Base-by-base conservation (phyloP, 257 asterid genomes). In the Linderniella brevidens region DNA sequence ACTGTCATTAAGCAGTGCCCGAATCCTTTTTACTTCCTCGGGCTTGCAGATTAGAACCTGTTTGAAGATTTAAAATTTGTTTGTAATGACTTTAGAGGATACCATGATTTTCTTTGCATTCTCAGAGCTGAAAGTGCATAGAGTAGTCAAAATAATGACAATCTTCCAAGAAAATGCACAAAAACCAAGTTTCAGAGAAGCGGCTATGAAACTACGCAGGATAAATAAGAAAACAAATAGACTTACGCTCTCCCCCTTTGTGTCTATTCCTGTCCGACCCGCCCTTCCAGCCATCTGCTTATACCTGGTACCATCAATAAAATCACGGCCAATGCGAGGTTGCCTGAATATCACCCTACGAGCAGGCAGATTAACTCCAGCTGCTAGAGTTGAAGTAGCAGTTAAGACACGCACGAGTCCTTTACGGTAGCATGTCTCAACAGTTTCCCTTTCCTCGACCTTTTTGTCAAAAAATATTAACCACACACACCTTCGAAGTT, bases 351-450 rank as follows among this genome's bases (percentile, higher is more conserved):
- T 88, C 52, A 88, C 98, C 66, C 98, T 78, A 60, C 98, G 77
- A 35, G 98, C 98, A 32, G 98, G 98, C 55, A 88, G 77, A 71
- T 88, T 88, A 57, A 88, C 96, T 32, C 98, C 98, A 58, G 98
- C 98, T 68, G 98, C 98, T 55, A 88, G 76, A 55, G 98, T 88
- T 61, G 98, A 88, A 42, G 98, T 88, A 67, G 98, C 98, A 72
- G 98, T 84, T 76, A 88, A 77, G 63, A 88, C 98, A 64, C 94
- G 93, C 57, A 84, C 85, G 57, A 88, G 86, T 64, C 98, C 98
- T 73, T 77, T 85, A 46, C 98, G 92, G 75, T 88, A 88, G 67
- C 94, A 88, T 48, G 76, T 77, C 73, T 88, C 98, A 64, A 88
- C 85, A 38, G 93, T 81, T 68, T 88, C 98, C 65, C 98, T 74